These are phyloP conservation scores for Ophiosphaerella korrae DNA, from an alignment of 2,329 filamentous ascomycete species.

Conservation along the genomic window DNA sequence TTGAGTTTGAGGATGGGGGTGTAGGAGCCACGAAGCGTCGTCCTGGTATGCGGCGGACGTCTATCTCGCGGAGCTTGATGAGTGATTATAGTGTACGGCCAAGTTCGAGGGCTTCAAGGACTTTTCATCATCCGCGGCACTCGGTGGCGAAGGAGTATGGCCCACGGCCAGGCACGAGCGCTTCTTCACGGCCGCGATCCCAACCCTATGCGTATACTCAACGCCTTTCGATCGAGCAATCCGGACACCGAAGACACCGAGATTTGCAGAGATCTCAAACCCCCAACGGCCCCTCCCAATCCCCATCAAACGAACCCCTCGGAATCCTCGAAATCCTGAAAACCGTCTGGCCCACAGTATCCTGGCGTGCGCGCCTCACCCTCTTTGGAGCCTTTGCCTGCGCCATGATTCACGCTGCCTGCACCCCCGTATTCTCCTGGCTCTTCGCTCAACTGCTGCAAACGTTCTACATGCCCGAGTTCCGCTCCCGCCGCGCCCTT, in stretches of 20 bases:
- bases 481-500: constrained; percentile 58
- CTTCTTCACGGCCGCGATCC: constrained; percentile 7
- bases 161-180: constrained; percentile 10
- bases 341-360: constrained; percentile 73
- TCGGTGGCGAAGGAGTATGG: constrained; percentile 6
- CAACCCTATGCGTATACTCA: constrained; percentile 5
- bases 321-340: constrained; percentile 62
- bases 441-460: constrained; percentile 73
- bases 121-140: background rate
- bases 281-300: background rate
- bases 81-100: too few relatives aligned
- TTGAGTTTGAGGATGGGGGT: background rate
- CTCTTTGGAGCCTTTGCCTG: constrained; percentile 66
- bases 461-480: constrained; percentile 66
- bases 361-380: constrained; percentile 55
- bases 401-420: constrained; percentile 67
- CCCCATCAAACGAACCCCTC: constrained; percentile 15
- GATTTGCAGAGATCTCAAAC: background rate
- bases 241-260: too few relatives aligned
- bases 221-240: constrained; percentile 2
- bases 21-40: background rate
- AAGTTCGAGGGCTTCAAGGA: too few relatives aligned
- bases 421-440: constrained; percentile 76
- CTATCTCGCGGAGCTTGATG: too few relatives aligned
- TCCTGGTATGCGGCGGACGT: background rate